Conservation (phyloP, 73 alveolate species). For the Tetrahymena borealis region DNA sequence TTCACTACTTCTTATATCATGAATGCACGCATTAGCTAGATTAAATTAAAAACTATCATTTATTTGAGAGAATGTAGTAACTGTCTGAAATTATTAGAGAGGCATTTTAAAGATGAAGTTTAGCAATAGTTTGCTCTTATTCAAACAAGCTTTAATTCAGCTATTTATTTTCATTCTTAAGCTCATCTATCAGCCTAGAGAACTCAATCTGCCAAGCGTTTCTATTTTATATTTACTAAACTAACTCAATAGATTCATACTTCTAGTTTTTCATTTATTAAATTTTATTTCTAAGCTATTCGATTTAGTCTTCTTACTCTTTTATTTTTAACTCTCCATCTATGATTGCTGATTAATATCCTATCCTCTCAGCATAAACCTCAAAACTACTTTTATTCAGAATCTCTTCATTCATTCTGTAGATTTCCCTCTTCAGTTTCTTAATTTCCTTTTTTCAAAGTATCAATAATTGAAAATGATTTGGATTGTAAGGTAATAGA, state of each 20-base stretch:
- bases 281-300: not conserved
- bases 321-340: not conserved
- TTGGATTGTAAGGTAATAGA: no score
- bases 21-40: no score
- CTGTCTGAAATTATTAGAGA: not conserved
- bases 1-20: no score
- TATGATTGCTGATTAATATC: not conserved
- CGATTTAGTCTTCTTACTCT: not conserved
- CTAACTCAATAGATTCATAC: not conserved
- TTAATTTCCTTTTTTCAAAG: not conserved
- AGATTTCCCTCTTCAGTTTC: not conserved
- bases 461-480: no score
- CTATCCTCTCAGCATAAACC: not conserved
- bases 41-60: not conserved
- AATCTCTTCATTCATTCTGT: not conserved
- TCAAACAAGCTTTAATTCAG: not conserved
- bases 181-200: not conserved
- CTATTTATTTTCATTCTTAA: not conserved
- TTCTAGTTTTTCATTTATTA: not conserved
- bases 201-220: not conserved
- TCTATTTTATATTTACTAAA: not conserved
- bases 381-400: not conserved
- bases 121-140: not conserved
- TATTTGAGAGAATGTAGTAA: not conserved
- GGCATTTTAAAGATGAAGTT: not conserved